Percentiles rank a stretch among this genome's conserved stretches.
phyloP scores from a whole-genome alignment of 2,329 filamentous ascomycete genomes.

The Colletotrichum chrysophilum region DNA sequence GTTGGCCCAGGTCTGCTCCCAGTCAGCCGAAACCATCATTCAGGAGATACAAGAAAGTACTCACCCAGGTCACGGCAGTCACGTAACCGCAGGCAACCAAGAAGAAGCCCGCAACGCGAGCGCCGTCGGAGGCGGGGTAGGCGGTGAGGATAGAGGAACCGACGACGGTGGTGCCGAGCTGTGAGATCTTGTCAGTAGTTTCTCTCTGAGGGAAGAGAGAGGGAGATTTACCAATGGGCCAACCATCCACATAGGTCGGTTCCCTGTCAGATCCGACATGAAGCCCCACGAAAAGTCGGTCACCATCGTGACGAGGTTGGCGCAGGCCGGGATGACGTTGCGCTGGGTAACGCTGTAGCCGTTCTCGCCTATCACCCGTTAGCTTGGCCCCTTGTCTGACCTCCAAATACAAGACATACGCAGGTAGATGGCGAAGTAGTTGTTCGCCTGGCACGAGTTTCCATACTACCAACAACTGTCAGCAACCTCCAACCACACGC shows the following conservation, averaged over 20 bases:
- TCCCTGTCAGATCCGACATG: conserved; percentile 1
- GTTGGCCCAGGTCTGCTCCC: conserved; percentile 34
- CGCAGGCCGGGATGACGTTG: conserved; percentile 11
- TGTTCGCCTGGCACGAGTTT: conserved; percentile 2
- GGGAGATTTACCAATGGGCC: not conserved
- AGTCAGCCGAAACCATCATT: not conserved
- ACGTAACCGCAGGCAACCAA: conserved; percentile 1
- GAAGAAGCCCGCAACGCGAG: conserved; percentile 1
- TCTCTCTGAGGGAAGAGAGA: too few relatives aligned
- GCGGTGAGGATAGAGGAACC: conserved; percentile 1
- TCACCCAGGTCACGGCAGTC: not conserved
- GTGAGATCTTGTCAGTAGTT: not conserved
- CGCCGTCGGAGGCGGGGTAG: not conserved
- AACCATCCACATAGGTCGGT: not conserved
- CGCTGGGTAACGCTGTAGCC: conserved; percentile 8
- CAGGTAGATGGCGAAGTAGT: conserved; percentile 3
- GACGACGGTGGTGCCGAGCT: conserved; percentile 5
- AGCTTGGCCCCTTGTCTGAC: not conserved
- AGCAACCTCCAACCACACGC: not conserved
- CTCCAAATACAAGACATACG: not conserved
- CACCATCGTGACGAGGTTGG: conserved; percentile 10
- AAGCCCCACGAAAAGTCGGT: conserved; percentile 6
- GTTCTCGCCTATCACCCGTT: not conserved
- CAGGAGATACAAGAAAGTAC: not conserved
- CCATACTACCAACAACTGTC: not conserved